Evolutionary conservation across 805 yeast species (phyloP), one percentile per base, ranked within the genome.

Genomic region (Lachancea kluyveri): DNA sequence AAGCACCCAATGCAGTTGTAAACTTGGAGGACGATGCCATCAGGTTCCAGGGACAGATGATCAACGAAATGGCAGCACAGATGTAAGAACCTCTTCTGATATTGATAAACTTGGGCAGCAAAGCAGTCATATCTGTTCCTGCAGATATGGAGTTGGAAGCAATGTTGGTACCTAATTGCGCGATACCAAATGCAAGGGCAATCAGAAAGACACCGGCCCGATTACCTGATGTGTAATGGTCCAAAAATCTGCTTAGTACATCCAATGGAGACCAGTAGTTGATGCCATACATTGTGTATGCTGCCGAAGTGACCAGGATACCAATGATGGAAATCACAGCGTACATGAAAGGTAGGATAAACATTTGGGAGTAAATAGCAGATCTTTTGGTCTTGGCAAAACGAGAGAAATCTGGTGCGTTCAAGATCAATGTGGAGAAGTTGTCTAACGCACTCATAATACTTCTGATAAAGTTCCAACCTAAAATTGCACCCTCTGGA

Each of bases 391-490:
- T 69, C 31, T 63, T 66, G 3, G 92, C 76, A 57, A 84, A 79
- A 51, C 94, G 72, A 13, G 88, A 65, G 53, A 82, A 83, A 64
- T 84, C 94, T 0, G 94, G 90, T 7, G 88, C 83, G 60, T 84
- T 84, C 34, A 79, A 71, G 46, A 83, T 78, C 47, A 84, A 65
- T 8, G 92, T 78, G 3, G 90, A 85, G 48, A 83, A 84, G 62
- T 83, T 83, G 17, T 88, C 80, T 39, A 84, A 62, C 25, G 85
- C 68, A 56, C 75, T 77, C 86, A 85, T 79, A 18, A 79, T 63
- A 12, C 84, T 71, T 46, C 70, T 67, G 26, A 83, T 68, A 53
- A 83, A 81, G 1, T 79, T 81, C 95, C 95, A 84, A 15, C 94
- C 94, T 22, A 74, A 74, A n/a, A 36, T 19, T 9, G 43, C 24